Base-by-base conservation (phyloP, 441 rosid species). In the Erysimum pusillum region DNA sequence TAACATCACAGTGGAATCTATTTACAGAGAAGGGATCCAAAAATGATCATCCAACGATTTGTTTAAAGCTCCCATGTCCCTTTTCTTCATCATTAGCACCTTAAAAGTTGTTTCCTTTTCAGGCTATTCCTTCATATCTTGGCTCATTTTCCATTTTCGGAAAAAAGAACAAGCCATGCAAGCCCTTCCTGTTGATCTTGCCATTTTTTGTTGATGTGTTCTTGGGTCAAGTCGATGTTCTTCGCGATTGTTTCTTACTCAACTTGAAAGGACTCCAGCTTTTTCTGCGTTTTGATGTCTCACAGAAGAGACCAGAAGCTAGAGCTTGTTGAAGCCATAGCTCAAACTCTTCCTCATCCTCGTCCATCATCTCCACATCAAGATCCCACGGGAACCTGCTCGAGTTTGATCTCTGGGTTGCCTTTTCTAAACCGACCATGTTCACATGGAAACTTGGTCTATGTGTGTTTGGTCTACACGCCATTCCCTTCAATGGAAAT, bases 231-330 rank as follows among this genome's bases (percentile, higher is more conserved):
- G 95, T 90, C 6, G 99, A 96, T 25, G 98, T 81, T 85, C 99
- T 89, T 74, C 99, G 84, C 97, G 94, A 94, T 77, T 96, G 98
- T 80, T 84, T 94, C 90, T 89, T 92, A 57, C 87, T 80, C 78
- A 91, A 81, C 84, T 96, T 96, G 83, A 96, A 96, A 8, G 97
- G 98, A 69, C 98, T 92, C 99, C 99, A 96, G 81, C 97, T 96
- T 82, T 92, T 94, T 79, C 94, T 88, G n/a, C 97, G 95, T 74
- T 88, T 86, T 6, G 97, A 85, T 54, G 96, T 88, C 80, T 96
- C 99, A 6, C 91, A 92, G 49, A 96, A 96, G 69, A 94, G 91
- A 61, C 99, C 99, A 20, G 97, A 90, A 67, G 98, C 98, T 46
- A 96, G 82, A 32, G 97, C 98, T 72, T 94, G 97, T 83, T 92